Evolutionary conservation across 768 basidiomycete species (phyloP), one percentile per base, ranked within the genome.

Genomic region (Suillus subalutaceus): DNA sequence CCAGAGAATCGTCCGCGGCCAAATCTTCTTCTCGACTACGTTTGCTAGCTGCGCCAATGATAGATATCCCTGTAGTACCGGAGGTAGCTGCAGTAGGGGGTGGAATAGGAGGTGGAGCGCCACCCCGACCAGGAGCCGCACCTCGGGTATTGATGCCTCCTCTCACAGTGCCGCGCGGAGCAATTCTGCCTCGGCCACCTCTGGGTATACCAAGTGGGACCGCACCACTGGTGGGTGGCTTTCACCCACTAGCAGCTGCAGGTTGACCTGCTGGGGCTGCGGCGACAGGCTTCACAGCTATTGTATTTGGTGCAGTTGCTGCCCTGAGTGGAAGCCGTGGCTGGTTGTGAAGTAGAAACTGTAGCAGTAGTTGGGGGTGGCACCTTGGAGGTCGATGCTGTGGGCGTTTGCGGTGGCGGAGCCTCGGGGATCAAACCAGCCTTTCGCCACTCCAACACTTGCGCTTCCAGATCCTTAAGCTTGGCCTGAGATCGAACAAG

Each of bases 381-480:
- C 13, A 65, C 18, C 32, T 66, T 48, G 15, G 72, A 58, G 15
- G 55, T 62, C 23, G 70, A 32, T 30, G 62, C 48, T 68, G 65
- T 56, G 50, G 66, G 41, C 15, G 78, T 64, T 37, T 78, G 64
- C 35, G 75, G 68, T 66, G 72, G 53, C 8, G 75, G 41, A 30
- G 78, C 68, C 1, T 78, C 79, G 13, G 86, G 84, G 50, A 87
- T 50, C 3, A 83, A 53, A 3, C 88, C 87, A 1, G 79, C 76
- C 57, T 83, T 83, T 69, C 82, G 82, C 84, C 84, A 86, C 66
- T 84, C 85, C 50, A 84, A 74, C 43, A 91, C 84, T 65, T 88
- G 85, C 13, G 82, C 81, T 71, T 93, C 91, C 43, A 92, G 79
- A 8, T 90, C 88, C 78, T 91, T 93, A 60, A 92, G 79, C 65